Percentiles rank a stretch among this genome's conserved stretches.
These are phyloP conservation scores for Kwoniella sp. DNA, from an alignment of 768 basidiomycete genomes.

Conservation along the genomic window DNA sequence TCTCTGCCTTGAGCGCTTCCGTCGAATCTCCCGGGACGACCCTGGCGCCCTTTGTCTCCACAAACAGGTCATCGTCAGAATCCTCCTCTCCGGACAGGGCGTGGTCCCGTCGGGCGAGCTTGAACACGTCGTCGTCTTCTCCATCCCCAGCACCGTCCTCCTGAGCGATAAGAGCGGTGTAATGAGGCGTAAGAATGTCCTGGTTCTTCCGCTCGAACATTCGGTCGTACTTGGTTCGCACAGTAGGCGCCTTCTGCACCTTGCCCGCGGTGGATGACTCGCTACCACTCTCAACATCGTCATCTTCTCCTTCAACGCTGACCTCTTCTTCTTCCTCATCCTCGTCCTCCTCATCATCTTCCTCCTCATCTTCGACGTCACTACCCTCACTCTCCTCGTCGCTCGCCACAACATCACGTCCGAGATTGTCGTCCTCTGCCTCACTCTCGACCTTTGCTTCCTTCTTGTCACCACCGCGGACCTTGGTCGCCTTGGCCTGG, in stretches of 20 bases:
- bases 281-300: slow-evolving; percentile 3
- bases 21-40: background rate
- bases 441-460: slow-evolving; percentile 23
- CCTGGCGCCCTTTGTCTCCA: background rate
- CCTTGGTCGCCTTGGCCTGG: slow-evolving; percentile 61
- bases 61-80: slow-evolving; percentile 30
- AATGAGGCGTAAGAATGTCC: slow-evolving; percentile 82
- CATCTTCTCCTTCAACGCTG: slow-evolving; percentile 3
- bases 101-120: slow-evolving; percentile 86
- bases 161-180: slow-evolving; percentile 78
- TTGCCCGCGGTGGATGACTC: slow-evolving; percentile 8
- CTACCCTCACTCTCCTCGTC: slow-evolving; percentile 27
- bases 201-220: slow-evolving; percentile 98
- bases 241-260: slow-evolving; percentile 19
- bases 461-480: slow-evolving; percentile 56
- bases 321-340: slow-evolving; percentile 12
- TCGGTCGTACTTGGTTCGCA: slow-evolving; percentile 87
- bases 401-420: slow-evolving; percentile 11
- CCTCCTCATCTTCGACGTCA: slow-evolving; percentile 18
- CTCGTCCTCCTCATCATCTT: slow-evolving; percentile 17
- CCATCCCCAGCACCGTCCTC: slow-evolving; percentile 50
- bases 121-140: slow-evolving; percentile 71
- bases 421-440: slow-evolving; percentile 17
- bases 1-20: background rate
- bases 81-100: slow-evolving; percentile 54